Percentiles rank a stretch among this genome's conserved stretches.
phyloP scores from a whole-genome alignment of 345 rosid species.

The Acer negundo region DNA sequence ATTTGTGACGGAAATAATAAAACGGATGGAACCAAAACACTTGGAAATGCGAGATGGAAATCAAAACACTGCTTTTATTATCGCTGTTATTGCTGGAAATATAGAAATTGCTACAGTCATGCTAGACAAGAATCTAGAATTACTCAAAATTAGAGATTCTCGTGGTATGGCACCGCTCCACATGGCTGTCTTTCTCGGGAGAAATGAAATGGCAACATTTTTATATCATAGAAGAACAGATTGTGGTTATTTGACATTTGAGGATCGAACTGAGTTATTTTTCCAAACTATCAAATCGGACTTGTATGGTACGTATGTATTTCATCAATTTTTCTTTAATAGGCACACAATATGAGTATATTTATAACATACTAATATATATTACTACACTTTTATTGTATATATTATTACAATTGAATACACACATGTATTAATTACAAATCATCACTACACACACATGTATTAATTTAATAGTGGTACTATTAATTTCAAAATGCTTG shows the following conservation, averaged over 20 bases:
- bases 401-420: too few relatives aligned
- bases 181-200: neutral
- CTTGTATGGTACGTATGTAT: neutral
- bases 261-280: neutral
- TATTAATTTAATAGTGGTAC: too few relatives aligned
- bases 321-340: too few relatives aligned
- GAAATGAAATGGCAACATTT: neutral
- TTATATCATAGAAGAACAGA: too few relatives aligned
- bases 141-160: neutral
- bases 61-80: neutral
- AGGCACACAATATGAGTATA: too few relatives aligned
- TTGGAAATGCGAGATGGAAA: neutral
- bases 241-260: neutral
- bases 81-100: neutral
- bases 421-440: too few relatives aligned
- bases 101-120: too few relatives aligned
- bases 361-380: too few relatives aligned
- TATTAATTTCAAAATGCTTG: too few relatives aligned
- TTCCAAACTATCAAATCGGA: neutral
- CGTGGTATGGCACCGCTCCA: neutral
- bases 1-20: neutral
- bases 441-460: too few relatives aligned
- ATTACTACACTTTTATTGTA: too few relatives aligned
- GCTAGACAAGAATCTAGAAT: too few relatives aligned
- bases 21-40: neutral